Conservation (phyloP, 495 filamentous ascomycete genomes). For the Penicillium subrubescens region DNA sequence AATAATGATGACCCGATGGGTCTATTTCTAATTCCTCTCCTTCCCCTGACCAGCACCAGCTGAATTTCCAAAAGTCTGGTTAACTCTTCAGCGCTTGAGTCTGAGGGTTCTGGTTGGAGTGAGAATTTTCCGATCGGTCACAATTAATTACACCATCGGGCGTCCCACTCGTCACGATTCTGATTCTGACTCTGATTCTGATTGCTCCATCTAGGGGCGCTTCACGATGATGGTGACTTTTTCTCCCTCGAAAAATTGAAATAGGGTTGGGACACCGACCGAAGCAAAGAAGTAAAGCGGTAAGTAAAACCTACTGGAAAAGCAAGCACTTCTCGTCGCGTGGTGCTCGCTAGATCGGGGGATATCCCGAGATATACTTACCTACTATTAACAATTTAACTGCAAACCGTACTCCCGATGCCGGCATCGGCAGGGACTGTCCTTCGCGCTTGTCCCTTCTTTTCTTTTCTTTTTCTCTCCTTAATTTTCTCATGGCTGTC, state of each 20-base stretch:
- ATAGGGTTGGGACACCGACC: neutral
- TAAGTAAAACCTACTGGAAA: neutral
- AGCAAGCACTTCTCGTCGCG: neutral
- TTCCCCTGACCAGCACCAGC: neutral
- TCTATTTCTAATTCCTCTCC: neutral
- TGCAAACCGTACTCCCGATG: neutral
- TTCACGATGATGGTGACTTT: neutral
- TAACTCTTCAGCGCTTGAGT: neutral
- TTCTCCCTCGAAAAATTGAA: neutral
- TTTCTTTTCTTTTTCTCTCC: neutral
- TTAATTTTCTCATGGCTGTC: conserved; percentile 2
- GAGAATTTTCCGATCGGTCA: conserved; percentile 24
- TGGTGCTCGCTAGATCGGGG: neutral
- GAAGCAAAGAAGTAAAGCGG: neutral
- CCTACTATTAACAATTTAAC: neutral
- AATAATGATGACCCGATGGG: neutral
- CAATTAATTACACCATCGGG: conserved; percentile 2
- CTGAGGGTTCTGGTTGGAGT: neutral
- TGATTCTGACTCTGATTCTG: neutral
- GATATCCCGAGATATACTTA: neutral
- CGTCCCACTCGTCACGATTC: neutral
- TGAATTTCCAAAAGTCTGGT: neutral
- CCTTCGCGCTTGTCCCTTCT: neutral
- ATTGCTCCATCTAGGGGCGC: neutral
- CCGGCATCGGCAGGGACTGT: neutral